phyloP scores from a whole-genome alignment of 306 rosid species.

The Lagenaria siceraria region DNA sequence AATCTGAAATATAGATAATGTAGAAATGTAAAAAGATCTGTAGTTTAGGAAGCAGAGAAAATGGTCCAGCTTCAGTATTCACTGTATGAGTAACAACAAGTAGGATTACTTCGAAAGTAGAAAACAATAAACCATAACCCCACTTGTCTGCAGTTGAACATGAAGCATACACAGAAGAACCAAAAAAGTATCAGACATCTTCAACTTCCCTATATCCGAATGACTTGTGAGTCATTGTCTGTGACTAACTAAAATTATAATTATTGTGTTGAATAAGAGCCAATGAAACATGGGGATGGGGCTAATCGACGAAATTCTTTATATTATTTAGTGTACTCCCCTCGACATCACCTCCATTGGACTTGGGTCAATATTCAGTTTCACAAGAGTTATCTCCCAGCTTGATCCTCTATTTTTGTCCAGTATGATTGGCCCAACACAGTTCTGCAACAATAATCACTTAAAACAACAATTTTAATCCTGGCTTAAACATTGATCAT shows the following conservation, averaged over 20 bases:
- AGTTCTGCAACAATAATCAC: neutral
- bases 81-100: neutral
- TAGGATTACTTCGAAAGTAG: conserved; percentile 3
- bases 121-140: conserved; percentile 6
- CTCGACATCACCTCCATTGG: neutral
- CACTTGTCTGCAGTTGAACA: conserved; percentile 10
- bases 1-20: conserved; percentile 8
- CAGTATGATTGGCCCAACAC: neutral
- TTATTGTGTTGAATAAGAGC: neutral
- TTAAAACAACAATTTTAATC: neutral
- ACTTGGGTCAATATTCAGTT: neutral
- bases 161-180: conserved; percentile 3
- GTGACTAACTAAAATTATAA: neutral
- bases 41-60: neutral
- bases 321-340: neutral
- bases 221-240: neutral
- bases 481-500: neutral
- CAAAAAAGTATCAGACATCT: neutral
- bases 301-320: neutral
- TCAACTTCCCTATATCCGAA: conserved; percentile 3
- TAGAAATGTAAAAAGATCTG: conserved; percentile 3
- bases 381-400: neutral
- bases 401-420: neutral
- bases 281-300: neutral
- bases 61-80: conserved; percentile 1